phyloP scores from a whole-genome alignment of 805 yeast species.

The Alloascoidea hylecoeti region DNA sequence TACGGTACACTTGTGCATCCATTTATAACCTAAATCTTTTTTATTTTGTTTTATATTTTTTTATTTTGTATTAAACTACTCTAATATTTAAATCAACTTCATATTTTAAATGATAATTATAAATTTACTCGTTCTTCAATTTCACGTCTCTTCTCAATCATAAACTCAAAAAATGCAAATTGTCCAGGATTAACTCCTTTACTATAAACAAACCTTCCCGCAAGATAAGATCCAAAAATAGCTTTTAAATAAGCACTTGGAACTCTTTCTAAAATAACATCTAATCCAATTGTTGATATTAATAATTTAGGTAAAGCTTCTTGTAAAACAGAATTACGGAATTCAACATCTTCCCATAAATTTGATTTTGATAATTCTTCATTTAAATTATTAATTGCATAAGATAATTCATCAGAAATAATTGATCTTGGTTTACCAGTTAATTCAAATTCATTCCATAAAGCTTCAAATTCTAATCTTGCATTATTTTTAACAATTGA shows the following conservation, averaged over 20 bases:
- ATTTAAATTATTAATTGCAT: conserved; percentile 70
- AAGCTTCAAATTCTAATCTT: conserved; percentile 65
- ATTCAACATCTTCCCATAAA: conserved; percentile 69
- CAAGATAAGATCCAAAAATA: conserved; percentile 73
- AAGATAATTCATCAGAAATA: conserved; percentile 72
- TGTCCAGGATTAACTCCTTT: conserved; percentile 71
- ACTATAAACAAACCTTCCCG: conserved; percentile 74
- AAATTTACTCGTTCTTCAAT: not conserved
- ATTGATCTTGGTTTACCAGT: conserved; percentile 46
- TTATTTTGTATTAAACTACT: not conserved
- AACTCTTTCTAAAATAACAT: conserved; percentile 55
- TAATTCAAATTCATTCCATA: conserved; percentile 62
- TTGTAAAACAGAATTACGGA: conserved; percentile 63
- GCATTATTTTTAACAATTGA: conserved; percentile 65
- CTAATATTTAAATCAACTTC: not conserved
- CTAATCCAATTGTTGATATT: conserved; percentile 45
- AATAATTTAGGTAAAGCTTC: conserved; percentile 72
- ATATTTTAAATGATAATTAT: not conserved
- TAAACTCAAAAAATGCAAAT: conserved; percentile 29
- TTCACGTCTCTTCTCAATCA: conserved; percentile 12
- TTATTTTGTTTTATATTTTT: not conserved
- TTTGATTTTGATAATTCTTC: conserved; percentile 74
- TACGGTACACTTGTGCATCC: too few species aligned
- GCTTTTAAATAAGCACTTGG: conserved; percentile 85
- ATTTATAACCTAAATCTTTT: too few species aligned